These are phyloP conservation scores for Trichoderma atrobrunneum DNA, from an alignment of 2,329 filamentous ascomycete genomes.

Conservation along the genomic window DNA sequence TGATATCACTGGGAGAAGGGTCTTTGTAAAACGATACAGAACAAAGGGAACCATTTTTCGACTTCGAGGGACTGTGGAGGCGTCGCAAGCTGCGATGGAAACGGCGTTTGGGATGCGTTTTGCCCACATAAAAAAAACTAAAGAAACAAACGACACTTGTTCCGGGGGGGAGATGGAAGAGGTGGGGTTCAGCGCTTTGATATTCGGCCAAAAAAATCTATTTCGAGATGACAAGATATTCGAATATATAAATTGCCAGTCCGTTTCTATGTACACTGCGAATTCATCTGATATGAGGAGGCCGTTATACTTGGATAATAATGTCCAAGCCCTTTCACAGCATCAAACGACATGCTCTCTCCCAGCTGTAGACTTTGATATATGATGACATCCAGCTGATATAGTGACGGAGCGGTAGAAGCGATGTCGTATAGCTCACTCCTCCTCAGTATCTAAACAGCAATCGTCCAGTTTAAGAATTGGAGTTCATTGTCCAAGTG, in stretches of 20 bases:
- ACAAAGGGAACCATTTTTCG: constrained; percentile 21
- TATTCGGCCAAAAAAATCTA: constrained; percentile 23
- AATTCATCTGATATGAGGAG: neutral
- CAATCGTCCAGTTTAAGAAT: neutral
- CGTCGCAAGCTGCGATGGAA: constrained; percentile 31
- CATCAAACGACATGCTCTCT: neutral
- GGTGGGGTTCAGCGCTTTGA: constrained; percentile 27
- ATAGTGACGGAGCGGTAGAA: neutral
- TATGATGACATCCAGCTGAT: neutral
- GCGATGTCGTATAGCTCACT: neutral
- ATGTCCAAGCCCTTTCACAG: neutral
- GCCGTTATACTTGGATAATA: neutral
- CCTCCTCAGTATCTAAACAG: neutral
- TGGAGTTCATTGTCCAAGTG: neutral
- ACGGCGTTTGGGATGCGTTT: constrained; percentile 37
- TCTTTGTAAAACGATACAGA: constrained; percentile 8
- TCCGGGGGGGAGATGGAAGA: constrained; percentile 23
- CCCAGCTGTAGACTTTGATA: neutral
- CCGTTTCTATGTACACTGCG: neutral
- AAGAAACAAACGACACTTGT: constrained; percentile 25
- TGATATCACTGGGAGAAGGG: neutral
- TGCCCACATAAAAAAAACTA: constrained; percentile 28
- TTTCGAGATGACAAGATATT: constrained; percentile 27
- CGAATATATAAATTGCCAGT: constrained; percentile 29
- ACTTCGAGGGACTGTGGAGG: constrained; percentile 24